Evolutionary conservation across 495 filamentous ascomycete species (phyloP), one percentile per base, ranked within the genome.

Genomic region (Aspergillus cavernicola): DNA sequence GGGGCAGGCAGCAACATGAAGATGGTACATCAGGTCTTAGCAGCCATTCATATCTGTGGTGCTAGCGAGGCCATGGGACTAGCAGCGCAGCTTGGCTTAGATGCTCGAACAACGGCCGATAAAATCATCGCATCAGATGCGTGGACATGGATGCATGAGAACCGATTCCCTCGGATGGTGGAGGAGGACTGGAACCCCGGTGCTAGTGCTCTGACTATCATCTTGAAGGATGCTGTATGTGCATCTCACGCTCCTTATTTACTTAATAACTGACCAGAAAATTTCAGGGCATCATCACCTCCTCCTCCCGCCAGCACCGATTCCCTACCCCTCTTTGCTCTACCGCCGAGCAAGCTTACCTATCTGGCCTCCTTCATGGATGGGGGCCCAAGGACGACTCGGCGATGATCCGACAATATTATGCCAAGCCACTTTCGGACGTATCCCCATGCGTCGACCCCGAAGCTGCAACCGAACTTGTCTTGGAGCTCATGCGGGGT

Each of bases 1-100:
- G 87, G 87, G 4, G 82, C 82, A 0, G 88, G 89, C n/a, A 89
- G 85, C 57, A 92, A 91, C 62, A 87, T 90, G 78, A 93, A 93
- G 69, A 89, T 90, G 80, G 82, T 87, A 44, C 88, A 92, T 67
- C 89, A 93, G 65, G 83, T 93, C 15, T 76, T 91, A 10, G 89
- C 88, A 1, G 88, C 83, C 0, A 84, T 86, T 50, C 83, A 90
- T 53, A 91, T 93, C 58, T 74, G 86, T 2, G 80, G 85, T 8
- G 77, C 82, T 11, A 85, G 83, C 58, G 89, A 93, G 67, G 84
- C 80, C 1, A 79, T 88, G 79, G 88, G 86, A 0, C 81, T 92
- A 41, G 88, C 86, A 9, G 84, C 80, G 33, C 74, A 77, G 12
- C 67, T 89, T 32, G 86, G 88, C 1, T 66, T 91, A 48, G 80